Evolutionary conservation across 768 basidiomycete species (phyloP).

Genomic region (Serendipita vermifera): DNA sequence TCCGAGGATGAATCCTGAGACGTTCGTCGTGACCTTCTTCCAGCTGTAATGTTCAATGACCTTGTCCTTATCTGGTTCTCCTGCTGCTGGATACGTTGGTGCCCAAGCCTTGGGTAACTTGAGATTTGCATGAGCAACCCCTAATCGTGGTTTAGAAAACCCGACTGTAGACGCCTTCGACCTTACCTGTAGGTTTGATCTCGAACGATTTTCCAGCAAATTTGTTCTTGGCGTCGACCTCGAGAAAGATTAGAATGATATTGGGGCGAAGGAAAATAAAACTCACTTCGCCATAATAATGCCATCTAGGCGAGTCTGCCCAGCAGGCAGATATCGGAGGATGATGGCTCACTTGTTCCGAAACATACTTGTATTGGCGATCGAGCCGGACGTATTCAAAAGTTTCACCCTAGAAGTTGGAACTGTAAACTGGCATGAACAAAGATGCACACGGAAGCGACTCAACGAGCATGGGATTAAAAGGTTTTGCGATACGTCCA

Average conservation of each 20-base stretch:
- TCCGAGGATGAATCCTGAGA: constrained; percentile 89
- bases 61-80: constrained; percentile 26
- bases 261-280: not conserved
- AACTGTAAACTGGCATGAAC: not conserved
- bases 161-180: too few relatives aligned
- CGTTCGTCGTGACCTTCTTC: constrained; percentile 87
- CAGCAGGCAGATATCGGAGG: constrained; percentile 95
- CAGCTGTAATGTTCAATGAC: constrained; percentile 86
- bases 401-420: constrained; percentile 55
- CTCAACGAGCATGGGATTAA: constrained; percentile 86
- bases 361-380: constrained; percentile 81
- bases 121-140: constrained; percentile 80
- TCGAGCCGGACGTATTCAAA: constrained; percentile 87
- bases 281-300: constrained; percentile 74
- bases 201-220: constrained; percentile 96
- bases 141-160: too few relatives aligned
- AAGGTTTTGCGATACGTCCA: constrained; percentile 92
- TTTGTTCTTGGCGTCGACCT: constrained; percentile 95
- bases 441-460: not conserved
- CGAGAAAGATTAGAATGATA: not conserved
- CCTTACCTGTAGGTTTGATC: constrained; percentile 89
- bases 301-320: constrained; percentile 79
- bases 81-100: constrained; percentile 45
- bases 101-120: constrained; percentile 56
- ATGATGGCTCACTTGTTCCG: constrained; percentile 96